Percentiles rank a stretch among this genome's conserved stretches.
Evolutionary conservation across 305 asterid species (phyloP).

Genomic region (Fraxinus velutina): DNA sequence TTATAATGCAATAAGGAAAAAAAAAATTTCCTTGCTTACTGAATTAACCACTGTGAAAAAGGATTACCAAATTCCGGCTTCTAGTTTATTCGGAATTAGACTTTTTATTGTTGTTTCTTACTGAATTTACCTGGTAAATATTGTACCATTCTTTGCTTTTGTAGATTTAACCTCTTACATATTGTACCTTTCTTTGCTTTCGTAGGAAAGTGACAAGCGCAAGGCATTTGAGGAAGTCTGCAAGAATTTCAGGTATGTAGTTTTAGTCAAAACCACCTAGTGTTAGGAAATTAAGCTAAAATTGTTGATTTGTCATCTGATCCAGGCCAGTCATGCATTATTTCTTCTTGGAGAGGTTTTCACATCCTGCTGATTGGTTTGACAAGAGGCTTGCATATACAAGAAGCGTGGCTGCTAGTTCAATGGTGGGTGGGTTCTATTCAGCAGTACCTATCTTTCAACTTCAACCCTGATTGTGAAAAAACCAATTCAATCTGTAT

Average conservation of each 20-base stretch:
- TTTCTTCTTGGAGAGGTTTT: constrained; percentile 94
- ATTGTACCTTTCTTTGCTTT: constrained; percentile 21
- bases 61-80: not conserved
- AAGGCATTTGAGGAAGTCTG: constrained; percentile 84
- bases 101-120: not conserved
- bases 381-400: constrained; percentile 95
- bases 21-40: not conserved
- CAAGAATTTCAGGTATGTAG: constrained; percentile 65
- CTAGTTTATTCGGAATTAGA: not conserved
- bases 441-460: not conserved
- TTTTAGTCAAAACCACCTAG: constrained; percentile 21
- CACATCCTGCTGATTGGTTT: constrained; percentile 93
- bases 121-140: constrained; percentile 1
- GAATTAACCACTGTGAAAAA: not conserved
- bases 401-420: constrained; percentile 97
- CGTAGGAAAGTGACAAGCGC: constrained; percentile 76
- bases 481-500: constrained; percentile 15
- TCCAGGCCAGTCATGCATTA: constrained; percentile 98
- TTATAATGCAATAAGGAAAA: constrained; percentile 9
- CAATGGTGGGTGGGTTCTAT: constrained; percentile 62
- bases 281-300: constrained; percentile 23
- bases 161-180: constrained; percentile 30
- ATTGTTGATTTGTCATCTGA: constrained; percentile 27
- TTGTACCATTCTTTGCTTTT: constrained; percentile 24
- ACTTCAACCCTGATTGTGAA: constrained; percentile 13